Conservation (phyloP, 2,329 filamentous ascomycete species). For the Peltaster fructicola region DNA sequence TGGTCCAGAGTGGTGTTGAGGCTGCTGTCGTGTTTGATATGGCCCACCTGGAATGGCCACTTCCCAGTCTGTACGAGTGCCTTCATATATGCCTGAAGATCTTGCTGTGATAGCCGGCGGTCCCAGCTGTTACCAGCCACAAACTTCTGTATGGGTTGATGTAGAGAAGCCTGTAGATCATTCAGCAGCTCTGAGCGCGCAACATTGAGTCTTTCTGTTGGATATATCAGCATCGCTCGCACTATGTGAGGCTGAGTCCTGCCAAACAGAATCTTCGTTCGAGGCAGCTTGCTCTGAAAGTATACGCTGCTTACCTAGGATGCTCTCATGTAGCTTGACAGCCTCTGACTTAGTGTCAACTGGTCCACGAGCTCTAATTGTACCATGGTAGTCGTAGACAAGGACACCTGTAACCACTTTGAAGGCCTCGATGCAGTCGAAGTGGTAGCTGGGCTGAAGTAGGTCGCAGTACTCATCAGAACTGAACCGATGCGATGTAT, state of each 20-base stretch:
- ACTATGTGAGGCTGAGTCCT: too few relatives aligned
- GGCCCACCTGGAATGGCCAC: conserved; percentile 8
- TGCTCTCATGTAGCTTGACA: conserved; percentile 1
- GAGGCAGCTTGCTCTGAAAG: too few relatives aligned
- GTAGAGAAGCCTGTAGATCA: too few relatives aligned
- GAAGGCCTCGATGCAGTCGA: conserved; percentile 17
- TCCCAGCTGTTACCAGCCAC: too few relatives aligned
- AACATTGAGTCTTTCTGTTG: conserved; percentile 7
- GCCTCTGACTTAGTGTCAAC: conserved; percentile 2
- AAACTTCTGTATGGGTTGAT: too few relatives aligned
- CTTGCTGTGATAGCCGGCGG: too few relatives aligned
- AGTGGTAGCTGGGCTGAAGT: conserved; percentile 15
- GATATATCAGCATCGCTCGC: too few relatives aligned
- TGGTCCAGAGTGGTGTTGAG: conserved; percentile 4
- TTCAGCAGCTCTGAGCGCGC: too few relatives aligned
- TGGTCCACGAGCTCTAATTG: conserved; percentile 14
- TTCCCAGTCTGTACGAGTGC: conserved; percentile 5
- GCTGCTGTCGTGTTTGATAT: conserved; percentile 4
- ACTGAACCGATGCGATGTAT: too few relatives aligned
- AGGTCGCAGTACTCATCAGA: conserved; percentile 5
- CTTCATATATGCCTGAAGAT: conserved; percentile 7
- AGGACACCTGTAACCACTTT: conserved; percentile 14
- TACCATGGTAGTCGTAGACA: conserved; percentile 15
- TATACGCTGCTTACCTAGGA: conserved; percentile 2
- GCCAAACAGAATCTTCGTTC: too few relatives aligned